Base-by-base conservation (phyloP, 768 basidiomycete genomes). In the Kwoniella europaea region DNA sequence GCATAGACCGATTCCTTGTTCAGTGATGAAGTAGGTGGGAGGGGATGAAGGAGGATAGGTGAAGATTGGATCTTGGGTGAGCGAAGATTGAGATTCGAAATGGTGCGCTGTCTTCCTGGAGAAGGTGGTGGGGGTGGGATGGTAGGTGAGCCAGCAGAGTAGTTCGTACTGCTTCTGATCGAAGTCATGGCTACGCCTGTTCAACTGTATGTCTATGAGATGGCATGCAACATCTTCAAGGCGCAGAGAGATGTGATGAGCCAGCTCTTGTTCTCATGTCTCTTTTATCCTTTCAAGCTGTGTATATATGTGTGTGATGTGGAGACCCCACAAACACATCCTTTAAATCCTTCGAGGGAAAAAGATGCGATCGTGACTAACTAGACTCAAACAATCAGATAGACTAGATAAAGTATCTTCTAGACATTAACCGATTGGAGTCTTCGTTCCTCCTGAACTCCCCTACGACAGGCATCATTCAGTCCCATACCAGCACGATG, bases 21-120 rank as follows among this genome's bases (percentile, higher is more conserved):
- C 0, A 83, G 55, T 4, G 67, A 56, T 3, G 70, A 67, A 0
- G 74, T 64, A 4, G 76, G 63, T 0, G 82, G 82, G 2, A 82
- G 65, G 15, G 78, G 78, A n/a, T 74, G 74, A 22, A 76, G 62
- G 22, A 79, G 71, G 55, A 82, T 71, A 1, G 80, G 80, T 2
- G 71, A 76, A 42, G 76, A 70, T 4, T 70, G 73, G n/a, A 76
- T 42, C 6, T 68, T 70, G 10, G 73, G 71, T 22, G 75, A 71
- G 18, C 59, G 65, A 6, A 46, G 20, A 22, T 18, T 16, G 15
- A n/a, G 18, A 58, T 58, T 6, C 22, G 27, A 60, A 35, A 12
- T 65, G n/a, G 46, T n/a, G 41, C 63, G 63, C 10, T 20, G 65
- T 20, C 41, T n/a, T 46, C 9, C 53, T 41, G 65, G 46, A 10